A percentile compares a stretch with the other conserved stretches of the same genome.
These are phyloP conservation scores for Ganoderma sinense DNA, from an alignment of 1,284 basidiomycete genomes.

Conservation along the genomic window DNA sequence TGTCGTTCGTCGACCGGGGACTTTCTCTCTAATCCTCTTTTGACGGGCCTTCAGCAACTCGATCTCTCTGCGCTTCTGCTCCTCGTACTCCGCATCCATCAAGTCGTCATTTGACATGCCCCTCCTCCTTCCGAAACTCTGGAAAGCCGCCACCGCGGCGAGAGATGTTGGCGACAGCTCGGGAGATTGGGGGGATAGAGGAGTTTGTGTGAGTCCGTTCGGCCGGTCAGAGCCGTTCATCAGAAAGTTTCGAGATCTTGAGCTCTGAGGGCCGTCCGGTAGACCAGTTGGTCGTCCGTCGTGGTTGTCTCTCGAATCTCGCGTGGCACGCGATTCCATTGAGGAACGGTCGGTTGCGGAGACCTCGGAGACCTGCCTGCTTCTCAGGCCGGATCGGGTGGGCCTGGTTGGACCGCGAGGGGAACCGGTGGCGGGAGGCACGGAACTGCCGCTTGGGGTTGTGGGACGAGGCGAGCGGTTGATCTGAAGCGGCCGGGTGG, in stretches of 20 bases:
- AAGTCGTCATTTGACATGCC: conserved; percentile 58
- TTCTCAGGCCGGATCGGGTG: conserved; percentile 44
- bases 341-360: conserved; percentile 40
- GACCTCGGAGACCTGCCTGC: conserved; percentile 40
- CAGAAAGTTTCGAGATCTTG: conserved; percentile 31
- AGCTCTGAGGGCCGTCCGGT: conserved; percentile 28
- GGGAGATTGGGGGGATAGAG: conserved; percentile 30
- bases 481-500: conserved; percentile 62
- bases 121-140: conserved; percentile 65
- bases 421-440: conserved; percentile 29
- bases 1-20: conserved; percentile 60
- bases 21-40: conserved; percentile 70
- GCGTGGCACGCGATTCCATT: conserved; percentile 34
- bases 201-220: conserved; percentile 23
- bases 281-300: conserved; percentile 35
- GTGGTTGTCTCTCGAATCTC: conserved; percentile 38
- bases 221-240: conserved; percentile 27
- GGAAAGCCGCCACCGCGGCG: conserved; percentile 70
- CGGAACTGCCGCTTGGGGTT: conserved; percentile 42
- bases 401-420: conserved; percentile 43
- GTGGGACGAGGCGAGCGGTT: conserved; percentile 44
- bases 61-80: conserved; percentile 62
- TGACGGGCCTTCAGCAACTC: conserved; percentile 68
- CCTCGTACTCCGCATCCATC: conserved; percentile 49
- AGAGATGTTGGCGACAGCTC: conserved; percentile 53